Evolutionary conservation across 2,329 filamentous ascomycete genomes (phyloP), one percentile per base, ranked within the genome.

Genomic region (Mycosphaerella sp.): DNA sequence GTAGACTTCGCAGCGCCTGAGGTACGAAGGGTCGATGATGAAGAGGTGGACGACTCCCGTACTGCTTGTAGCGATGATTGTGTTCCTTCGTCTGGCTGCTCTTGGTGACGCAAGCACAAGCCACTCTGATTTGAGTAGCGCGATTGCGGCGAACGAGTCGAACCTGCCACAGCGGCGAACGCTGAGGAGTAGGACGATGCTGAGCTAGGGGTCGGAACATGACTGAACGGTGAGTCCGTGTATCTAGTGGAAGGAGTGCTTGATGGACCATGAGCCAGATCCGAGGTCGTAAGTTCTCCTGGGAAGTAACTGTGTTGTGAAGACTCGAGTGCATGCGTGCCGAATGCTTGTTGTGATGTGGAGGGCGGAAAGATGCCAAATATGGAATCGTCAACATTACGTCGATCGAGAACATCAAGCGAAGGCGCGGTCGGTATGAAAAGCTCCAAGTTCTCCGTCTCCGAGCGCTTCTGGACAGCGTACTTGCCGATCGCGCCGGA

Each of bases 151-250:
- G 75, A 52, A 68, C 63, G 59, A 76, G 75, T n/a, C 73, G 66
- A 44, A 72, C 69, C 21, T 14, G 45, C 45, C 13, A 40, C 36
- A 27, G 45, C 45, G 13, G 45, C 45, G 27, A 84, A 67, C 2
- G 80, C 78, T 3, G 86, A 84, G 13, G 85, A 89, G 60, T 85
- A 84, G 1, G 86, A 89, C 6, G 83, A 85, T 56, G 86, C 82
- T 8, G 86, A 89, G 4, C 85, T 89, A 6, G 86, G 86, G 2
- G 86, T 89, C 0, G 86, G 89, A 53, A 86, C 85, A 56, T 86
- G 78, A 64, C 86, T 89, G 68, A 88, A 89, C 4, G 84, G 81
- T 1, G 86, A 89, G 50, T 82, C 86, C 1, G 85, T 87, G 62
- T 86, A 89, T 54, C 83, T 76, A 1, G 86, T 89, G 3, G 86